Percentiles rank a stretch among this genome's conserved stretches.
Evolutionary conservation across 2,329 filamentous ascomycete genomes (phyloP).

Genomic region (Alternaria panax): DNA sequence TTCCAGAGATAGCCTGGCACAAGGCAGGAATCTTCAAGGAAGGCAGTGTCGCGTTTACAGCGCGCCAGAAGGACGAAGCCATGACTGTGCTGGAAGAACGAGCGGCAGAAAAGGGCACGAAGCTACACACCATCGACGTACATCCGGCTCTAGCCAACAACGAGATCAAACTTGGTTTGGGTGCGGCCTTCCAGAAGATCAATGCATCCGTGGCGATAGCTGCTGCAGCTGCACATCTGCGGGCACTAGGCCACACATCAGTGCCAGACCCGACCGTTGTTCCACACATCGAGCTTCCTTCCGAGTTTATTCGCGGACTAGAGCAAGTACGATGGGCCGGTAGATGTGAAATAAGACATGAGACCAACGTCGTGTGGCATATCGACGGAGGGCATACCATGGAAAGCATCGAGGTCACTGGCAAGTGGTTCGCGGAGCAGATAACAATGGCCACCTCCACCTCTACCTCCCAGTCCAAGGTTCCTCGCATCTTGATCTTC

Average conservation of each 20-base stretch:
- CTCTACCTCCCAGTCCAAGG: conserved; percentile 19
- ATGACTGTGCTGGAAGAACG: conserved; percentile 64
- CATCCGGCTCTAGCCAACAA: conserved; percentile 57
- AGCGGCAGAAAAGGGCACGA: conserved; percentile 57
- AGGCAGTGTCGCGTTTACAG: conserved; percentile 69
- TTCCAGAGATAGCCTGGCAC: conserved; percentile 88
- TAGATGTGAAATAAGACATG: conserved; percentile 73
- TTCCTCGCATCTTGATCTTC: conserved; percentile 75
- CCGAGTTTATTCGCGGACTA: conserved; percentile 70
- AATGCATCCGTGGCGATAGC: conserved; percentile 69
- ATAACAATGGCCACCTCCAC: conserved; percentile 47
- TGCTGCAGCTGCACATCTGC: conserved; percentile 66
- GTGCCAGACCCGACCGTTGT: conserved; percentile 47
- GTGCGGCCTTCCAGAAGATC: conserved; percentile 68
- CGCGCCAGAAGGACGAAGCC: conserved; percentile 63
- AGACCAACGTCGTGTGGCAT: conserved; percentile 70
- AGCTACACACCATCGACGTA: conserved; percentile 58
- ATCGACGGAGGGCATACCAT: conserved; percentile 89
- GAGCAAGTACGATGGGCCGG: conserved; percentile 74
- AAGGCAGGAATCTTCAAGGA: conserved; percentile 87
- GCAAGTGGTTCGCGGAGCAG: conserved; percentile 73
- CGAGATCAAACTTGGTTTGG: conserved; percentile 63
- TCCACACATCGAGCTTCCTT: conserved; percentile 59
- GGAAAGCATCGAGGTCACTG: conserved; percentile 80
- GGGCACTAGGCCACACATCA: conserved; percentile 51